Evolutionary conservation across 2,329 filamentous ascomycete genomes (phyloP).

Genomic region (Neurospora crassa): DNA sequence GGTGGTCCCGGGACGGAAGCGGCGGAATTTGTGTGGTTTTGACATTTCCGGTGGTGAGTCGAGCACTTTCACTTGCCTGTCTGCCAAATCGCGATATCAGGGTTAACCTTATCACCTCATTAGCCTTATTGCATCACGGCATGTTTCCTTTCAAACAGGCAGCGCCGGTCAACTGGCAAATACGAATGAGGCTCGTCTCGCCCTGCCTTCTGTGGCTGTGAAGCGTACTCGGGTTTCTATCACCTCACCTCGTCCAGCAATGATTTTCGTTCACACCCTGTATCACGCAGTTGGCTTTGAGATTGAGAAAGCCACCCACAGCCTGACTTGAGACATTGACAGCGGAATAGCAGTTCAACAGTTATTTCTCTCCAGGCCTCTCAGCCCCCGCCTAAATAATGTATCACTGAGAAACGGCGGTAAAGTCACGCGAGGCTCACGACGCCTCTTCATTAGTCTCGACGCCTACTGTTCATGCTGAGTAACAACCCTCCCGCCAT

Average conservation of each 20-base stretch:
- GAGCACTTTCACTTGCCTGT: neutral
- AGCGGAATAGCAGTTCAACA: neutral
- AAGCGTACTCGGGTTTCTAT: neutral
- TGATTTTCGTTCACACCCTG: neutral
- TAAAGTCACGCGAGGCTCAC: neutral
- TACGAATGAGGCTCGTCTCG: neutral
- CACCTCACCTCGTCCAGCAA: neutral
- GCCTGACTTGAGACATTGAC: neutral
- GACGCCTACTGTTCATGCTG: neutral
- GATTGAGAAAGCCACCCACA: neutral
- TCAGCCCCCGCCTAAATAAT: neutral
- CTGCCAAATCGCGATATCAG: neutral
- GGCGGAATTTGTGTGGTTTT: neutral
- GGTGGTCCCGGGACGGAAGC: neutral
- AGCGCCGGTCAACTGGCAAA: neutral
- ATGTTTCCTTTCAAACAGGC: neutral
- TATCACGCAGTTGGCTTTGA: neutral
- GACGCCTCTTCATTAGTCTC: neutral
- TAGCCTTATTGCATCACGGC: neutral
- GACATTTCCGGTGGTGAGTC: neutral
- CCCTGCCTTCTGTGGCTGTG: neutral
- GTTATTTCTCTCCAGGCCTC: neutral
- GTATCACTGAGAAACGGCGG: neutral
- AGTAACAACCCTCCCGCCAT: neutral
- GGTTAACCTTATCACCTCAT: neutral